Percentiles rank a stretch among this genome's conserved stretches.
These are phyloP conservation scores for Exophiala dermatitidis DNA, from an alignment of 2,329 filamentous ascomycete species.

Conservation along the genomic window DNA sequence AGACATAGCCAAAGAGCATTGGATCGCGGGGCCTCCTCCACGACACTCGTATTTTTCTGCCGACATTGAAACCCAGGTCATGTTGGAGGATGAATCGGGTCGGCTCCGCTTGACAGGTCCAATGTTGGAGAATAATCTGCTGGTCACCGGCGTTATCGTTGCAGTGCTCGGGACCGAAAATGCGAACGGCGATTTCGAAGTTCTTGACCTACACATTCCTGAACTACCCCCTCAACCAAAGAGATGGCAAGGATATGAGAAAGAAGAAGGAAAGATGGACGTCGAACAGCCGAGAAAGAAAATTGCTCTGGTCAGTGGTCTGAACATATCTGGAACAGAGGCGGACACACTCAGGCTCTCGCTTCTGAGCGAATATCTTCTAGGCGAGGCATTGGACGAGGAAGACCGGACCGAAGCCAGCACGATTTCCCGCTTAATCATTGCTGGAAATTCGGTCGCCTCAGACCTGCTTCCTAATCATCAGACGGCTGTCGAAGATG, in stretches of 20 bases:
- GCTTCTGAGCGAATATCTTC: constrained; percentile 76
- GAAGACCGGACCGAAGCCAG: constrained; percentile 53
- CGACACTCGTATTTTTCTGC: constrained; percentile 67
- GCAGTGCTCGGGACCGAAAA: constrained; percentile 96
- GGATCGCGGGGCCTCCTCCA: constrained; percentile 74
- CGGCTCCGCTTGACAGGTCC: constrained; percentile 71
- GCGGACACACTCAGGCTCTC: constrained; percentile 68
- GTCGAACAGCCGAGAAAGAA: constrained; percentile 46
- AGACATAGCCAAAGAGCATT: constrained; percentile 92
- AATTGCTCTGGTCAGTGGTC: constrained; percentile 80
- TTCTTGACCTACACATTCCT: constrained; percentile 81
- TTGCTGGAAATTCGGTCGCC: constrained; percentile 71
- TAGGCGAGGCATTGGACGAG: constrained; percentile 67
- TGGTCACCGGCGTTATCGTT: constrained; percentile 89
- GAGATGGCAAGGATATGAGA: constrained; percentile 62
- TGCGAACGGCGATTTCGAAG: constrained; percentile 81
- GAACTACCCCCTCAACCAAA: constrained; percentile 75
- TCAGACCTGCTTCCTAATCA: constrained; percentile 25
- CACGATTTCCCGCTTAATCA: constrained; percentile 74
- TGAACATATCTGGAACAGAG: constrained; percentile 70
- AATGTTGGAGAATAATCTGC: constrained; percentile 57
- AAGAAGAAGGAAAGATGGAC: constrained; percentile 35
- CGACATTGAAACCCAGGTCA: constrained; percentile 59
- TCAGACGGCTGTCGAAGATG: constrained; percentile 31
- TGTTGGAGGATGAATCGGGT: constrained; percentile 93